phyloP scores from a whole-genome alignment of 768 basidiomycete species.

The Podaxis pistillaris region DNA sequence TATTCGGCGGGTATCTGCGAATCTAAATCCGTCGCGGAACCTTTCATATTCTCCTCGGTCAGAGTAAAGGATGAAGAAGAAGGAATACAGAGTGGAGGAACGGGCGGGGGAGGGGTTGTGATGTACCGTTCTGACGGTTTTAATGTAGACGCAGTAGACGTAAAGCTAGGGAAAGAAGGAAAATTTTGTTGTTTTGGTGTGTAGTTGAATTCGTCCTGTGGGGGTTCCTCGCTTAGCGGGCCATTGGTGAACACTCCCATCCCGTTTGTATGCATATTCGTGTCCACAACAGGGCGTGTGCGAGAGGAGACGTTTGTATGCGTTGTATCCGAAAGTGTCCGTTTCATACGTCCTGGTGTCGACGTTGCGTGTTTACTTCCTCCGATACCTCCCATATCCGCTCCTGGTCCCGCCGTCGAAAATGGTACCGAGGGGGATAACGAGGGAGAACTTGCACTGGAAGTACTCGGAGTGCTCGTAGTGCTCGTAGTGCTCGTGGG shows the following conservation, averaged over 20 bases:
- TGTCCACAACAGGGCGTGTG: background rate
- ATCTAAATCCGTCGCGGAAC: background rate
- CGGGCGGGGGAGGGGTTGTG: constrained; percentile 4
- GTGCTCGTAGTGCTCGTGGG: background rate
- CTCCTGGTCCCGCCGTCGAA: no score
- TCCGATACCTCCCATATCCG: no score
- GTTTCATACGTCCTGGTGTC: no score
- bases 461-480: background rate
- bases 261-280: background rate
- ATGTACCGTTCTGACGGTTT: background rate
- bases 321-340: no score
- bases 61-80: background rate
- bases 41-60: background rate
- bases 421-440: no score
- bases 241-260: background rate
- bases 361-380: no score
- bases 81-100: background rate
- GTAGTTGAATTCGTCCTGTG: background rate
- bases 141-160: background rate
- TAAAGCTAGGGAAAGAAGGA: background rate
- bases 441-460: background rate
- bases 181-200: background rate
- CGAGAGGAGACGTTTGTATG: background rate
- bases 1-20: background rate
- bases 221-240: background rate